Percentiles rank a stretch among this genome's conserved stretches.
phyloP scores from a whole-genome alignment of 768 basidiomycete genomes.

The Mrakia frigida region DNA sequence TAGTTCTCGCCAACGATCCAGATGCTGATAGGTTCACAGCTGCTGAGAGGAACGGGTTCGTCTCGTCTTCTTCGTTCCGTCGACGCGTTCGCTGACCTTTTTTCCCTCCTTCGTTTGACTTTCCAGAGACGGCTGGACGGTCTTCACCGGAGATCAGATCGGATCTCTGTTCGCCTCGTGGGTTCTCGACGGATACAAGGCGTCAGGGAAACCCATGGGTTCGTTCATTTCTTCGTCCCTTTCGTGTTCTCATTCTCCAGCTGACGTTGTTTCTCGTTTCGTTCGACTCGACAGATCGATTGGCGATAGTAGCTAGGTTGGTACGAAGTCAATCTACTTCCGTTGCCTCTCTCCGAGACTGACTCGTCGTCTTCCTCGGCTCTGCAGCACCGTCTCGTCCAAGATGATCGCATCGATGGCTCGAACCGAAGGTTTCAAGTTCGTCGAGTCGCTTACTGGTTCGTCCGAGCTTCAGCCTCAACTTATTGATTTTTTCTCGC shows the following conservation, averaged over 20 bases:
- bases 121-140: slow-evolving; percentile 52
- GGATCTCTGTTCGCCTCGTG: slow-evolving; percentile 55
- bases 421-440: slow-evolving; percentile 67
- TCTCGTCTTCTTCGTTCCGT: not conserved
- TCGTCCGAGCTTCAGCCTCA: not conserved
- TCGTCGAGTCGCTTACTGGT: slow-evolving; percentile 81
- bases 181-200: slow-evolving; percentile 49
- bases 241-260: not conserved
- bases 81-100: slow-evolving; percentile 30
- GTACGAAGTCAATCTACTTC: no score
- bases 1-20: slow-evolving; percentile 84
- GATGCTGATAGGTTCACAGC: slow-evolving; percentile 79
- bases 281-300: slow-evolving; percentile 48
- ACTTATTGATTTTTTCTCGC: not conserved
- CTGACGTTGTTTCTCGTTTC: not conserved
- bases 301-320: slow-evolving; percentile 68
- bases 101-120: not conserved
- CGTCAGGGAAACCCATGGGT: slow-evolving; percentile 51
- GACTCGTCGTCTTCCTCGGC: not conserved
- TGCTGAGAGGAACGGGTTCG: slow-evolving; percentile 58
- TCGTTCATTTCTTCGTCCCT: slow-evolving; percentile 41
- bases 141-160: slow-evolving; percentile 80
- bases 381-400: slow-evolving; percentile 71
- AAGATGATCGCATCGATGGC: slow-evolving; percentile 83
- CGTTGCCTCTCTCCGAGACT: no score